Base-by-base conservation (phyloP, 441 rosid genomes). In the Jatropha multifida region DNA sequence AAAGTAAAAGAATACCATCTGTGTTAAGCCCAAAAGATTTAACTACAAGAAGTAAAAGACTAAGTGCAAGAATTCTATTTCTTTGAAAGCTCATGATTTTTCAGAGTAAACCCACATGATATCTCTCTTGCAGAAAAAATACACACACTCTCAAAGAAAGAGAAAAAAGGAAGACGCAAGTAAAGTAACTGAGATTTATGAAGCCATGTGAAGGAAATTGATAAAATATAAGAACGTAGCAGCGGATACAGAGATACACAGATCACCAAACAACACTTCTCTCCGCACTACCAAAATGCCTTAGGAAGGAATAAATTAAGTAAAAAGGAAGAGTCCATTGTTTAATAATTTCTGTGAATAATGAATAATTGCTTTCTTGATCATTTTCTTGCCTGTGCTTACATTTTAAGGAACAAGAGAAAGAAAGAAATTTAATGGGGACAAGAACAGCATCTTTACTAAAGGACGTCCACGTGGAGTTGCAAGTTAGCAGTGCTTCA, bases 1-100 rank as follows among this genome's bases (percentile, higher is more conserved):
- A 90, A 74, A 88, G 87, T 64, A 94, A 81, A n/a, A 94, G 88
- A 75, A 89, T 75, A 14, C 94, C 96, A 75, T 94, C 98, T 37
- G 86, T 81, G 84, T 79, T 90, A 44, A 89, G 78, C 71, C 81
- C 83, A 64, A 52, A 74, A 75, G 76, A 76, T 49, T 64, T 73
- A 72, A 72, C 65, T 3, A 73, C 72, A 80, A 85, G 82, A 71
- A 80, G 68, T 56, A 65, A 60, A 63, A 79, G 42, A 0, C 27
- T n/a, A 44, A 74, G 64, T 59, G 49, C 52, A 69, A 74, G 69
- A 71, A 80, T 68, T 75, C 66, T 78, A 78, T 76, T 20, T 64
- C 70, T 76, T 52, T 75, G 80, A 73, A 56, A 61, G 74, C 64
- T 85, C 91, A 89, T 87, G 79, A 83, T 80, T 84, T 82, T 79